A percentile compares a stretch with the other conserved stretches of the same genome.
These are phyloP conservation scores for Alternaria solani DNA, from an alignment of 2,329 filamentous ascomycete species.

Conservation along the genomic window DNA sequence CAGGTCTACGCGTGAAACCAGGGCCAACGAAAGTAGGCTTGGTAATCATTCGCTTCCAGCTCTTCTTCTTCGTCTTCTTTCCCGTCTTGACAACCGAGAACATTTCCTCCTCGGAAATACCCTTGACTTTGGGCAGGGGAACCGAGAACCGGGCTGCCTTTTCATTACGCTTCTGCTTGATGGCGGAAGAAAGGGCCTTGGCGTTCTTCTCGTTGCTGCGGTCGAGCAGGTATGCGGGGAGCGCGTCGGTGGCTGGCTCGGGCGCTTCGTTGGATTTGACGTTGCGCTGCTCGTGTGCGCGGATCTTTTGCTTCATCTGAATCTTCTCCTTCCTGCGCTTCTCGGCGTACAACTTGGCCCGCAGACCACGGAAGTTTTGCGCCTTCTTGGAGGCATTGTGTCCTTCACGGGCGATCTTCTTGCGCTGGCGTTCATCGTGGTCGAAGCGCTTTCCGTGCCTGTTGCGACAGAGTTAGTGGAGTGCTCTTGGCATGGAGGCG, in stretches of 20 bases:
- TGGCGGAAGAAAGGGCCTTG: conserved; percentile 80
- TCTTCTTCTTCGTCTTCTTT: conserved; percentile 83
- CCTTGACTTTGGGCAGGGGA: conserved; percentile 90
- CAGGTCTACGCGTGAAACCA: conserved; percentile 87
- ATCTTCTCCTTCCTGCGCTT: conserved; percentile 76
- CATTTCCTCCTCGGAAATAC: conserved; percentile 93
- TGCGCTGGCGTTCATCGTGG: conserved; percentile 87
- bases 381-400: conserved; percentile 90
- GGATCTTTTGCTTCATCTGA: conserved; percentile 65
- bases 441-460: conserved; percentile 65
- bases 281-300: conserved; percentile 93
- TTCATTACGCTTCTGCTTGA: conserved; percentile 90
- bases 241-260: conserved; percentile 79
- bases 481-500: neutral
- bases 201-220: conserved; percentile 72
- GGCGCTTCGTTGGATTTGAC: conserved; percentile 83
- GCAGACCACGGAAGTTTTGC: conserved; percentile 89
- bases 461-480: conserved; percentile 30
- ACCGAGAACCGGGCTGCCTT: conserved; percentile 94
- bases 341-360: conserved; percentile 93
- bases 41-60: conserved; percentile 77
- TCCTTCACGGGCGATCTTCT: conserved; percentile 84
- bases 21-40: conserved; percentile 89
- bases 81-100: conserved; percentile 97
- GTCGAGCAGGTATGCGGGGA: conserved; percentile 94